phyloP scores from a whole-genome alignment of 1,284 basidiomycete species.

The Sporisorium scitamineum region DNA sequence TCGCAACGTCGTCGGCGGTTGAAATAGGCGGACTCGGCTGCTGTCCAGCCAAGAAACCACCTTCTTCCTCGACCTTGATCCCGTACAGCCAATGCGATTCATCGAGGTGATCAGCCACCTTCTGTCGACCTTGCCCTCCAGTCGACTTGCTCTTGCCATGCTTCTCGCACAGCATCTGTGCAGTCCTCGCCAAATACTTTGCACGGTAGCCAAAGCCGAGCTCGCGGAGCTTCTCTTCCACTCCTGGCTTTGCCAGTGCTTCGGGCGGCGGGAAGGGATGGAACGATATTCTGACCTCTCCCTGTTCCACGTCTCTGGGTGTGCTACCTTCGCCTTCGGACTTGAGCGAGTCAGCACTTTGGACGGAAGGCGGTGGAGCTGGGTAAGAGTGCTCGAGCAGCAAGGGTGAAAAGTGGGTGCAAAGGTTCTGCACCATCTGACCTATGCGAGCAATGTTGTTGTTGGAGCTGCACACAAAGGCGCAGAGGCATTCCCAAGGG shows the following conservation, averaged over 20 bases:
- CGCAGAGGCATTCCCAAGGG: constrained; percentile 78
- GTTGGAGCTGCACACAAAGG: constrained; percentile 96
- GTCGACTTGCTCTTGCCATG: constrained; percentile 7
- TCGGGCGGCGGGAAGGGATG: constrained; percentile 88
- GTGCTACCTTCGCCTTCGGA: not conserved
- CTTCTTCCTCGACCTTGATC: constrained; percentile 27
- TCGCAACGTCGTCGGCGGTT: not conserved
- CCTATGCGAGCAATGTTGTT: constrained; percentile 79
- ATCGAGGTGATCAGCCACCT: constrained; percentile 16
- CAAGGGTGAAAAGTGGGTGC: constrained; percentile 73
- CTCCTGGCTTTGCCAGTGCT: constrained; percentile 76
- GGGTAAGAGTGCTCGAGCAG: constrained; percentile 71
- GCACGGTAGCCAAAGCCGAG: constrained; percentile 97
- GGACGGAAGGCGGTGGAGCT: constrained; percentile 27
- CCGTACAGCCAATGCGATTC: constrained; percentile 33
- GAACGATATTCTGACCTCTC: constrained; percentile 71
- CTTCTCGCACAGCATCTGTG: constrained; percentile 78
- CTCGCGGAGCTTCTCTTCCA: constrained; percentile 74
- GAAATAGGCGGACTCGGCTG: not conserved
- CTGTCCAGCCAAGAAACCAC: not conserved
- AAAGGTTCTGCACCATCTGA: constrained; percentile 68
- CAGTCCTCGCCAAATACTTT: constrained; percentile 85
- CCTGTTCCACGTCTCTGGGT: constrained; percentile 20
- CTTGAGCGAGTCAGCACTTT: constrained; percentile 44
- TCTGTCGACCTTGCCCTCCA: not conserved